phyloP scores from a whole-genome alignment of 805 yeast species.

The Cyberlindnera mycetangii region DNA sequence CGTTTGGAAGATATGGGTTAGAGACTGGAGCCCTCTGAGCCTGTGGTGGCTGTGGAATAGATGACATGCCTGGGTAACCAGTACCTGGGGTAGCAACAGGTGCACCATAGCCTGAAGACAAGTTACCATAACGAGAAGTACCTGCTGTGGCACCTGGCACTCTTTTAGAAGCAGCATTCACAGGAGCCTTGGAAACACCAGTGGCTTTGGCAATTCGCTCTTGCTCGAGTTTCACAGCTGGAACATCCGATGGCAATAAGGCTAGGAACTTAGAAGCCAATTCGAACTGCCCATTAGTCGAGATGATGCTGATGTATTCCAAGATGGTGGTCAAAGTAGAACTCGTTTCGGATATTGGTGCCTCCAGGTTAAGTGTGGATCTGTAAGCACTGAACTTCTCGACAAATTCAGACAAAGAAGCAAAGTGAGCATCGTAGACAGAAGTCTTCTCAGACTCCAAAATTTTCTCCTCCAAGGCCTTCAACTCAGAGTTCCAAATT shows the following conservation, averaged over 20 bases:
- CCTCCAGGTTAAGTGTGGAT: constrained; percentile 40
- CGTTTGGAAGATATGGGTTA: constrained; percentile 18
- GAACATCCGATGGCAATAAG: constrained; percentile 70
- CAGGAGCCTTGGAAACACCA: constrained; percentile 30
- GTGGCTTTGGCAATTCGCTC: constrained; percentile 76
- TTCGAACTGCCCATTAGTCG: constrained; percentile 80
- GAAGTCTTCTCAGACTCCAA: constrained; percentile 41
- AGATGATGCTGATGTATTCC: constrained; percentile 78
- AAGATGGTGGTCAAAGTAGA: constrained; percentile 50
- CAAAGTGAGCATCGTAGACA: constrained; percentile 80
- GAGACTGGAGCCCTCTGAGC: constrained; percentile 13
- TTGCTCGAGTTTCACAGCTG: constrained; percentile 68
- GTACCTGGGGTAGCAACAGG: constrained; percentile 13
- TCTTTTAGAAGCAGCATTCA: constrained; percentile 18
- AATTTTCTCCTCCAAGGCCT: constrained; percentile 42
- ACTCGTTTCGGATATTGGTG: constrained; percentile 27
- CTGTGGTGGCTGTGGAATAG: constrained; percentile 11
- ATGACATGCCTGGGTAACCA: constrained; percentile 6
- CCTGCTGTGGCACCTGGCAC: constrained; percentile 10
- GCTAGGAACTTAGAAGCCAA: constrained; percentile 70
- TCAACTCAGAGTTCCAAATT: constrained; percentile 82
- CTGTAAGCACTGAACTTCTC: constrained; percentile 81
- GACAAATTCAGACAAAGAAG: constrained; percentile 74
- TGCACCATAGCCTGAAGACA: constrained; percentile 7
- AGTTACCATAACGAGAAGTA: constrained; percentile 20